Base-by-base conservation (phyloP, 2,329 filamentous ascomycete species). In the Ophiostoma populinum region DNA sequence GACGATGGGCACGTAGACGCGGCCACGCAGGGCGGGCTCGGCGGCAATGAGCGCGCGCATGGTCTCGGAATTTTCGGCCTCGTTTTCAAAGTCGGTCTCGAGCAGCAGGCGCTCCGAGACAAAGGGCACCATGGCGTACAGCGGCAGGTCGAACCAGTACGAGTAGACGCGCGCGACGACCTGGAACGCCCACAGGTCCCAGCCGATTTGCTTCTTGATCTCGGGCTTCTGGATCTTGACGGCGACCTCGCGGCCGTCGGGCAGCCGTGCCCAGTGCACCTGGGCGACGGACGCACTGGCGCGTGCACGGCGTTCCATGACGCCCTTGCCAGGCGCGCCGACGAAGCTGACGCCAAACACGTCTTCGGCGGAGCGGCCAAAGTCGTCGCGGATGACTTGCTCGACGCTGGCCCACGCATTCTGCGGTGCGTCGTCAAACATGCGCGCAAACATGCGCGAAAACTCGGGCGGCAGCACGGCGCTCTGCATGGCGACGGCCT, bases 391-490 rank as follows among this genome's bases (percentile, higher is more conserved):
- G 26, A 98, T 80, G 10, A 95, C 86, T 49, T 65, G 70, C 58
- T 92, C 78, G 2, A 93, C 76, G 34, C 87, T 81, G 44, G 63
- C 67, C 86, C 86, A 95, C 27, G 68, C 65, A 51, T 92, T 90
- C 62, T 94, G 86, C 24, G 87, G 86, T 42, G 90, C 90, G 59
- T 95, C 87, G 52, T 95, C 90, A 52, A 95, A 98, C 83, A 98
- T 94, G 49, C 79, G 70, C 16, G 78, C 66, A 51, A 98, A 98
- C 85, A 94, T 95, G 49, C 77, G 75, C 61, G 93, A 85, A 47
- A 95, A 95, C 55, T 93, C 85, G 0, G 86, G 81, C 18, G 90
- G 90, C 42, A 98, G 59, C 18, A 95, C 75, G 0, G 87, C 87
- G 45, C 80, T 87, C 63, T 98, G 90, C 90, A 95, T 95, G 11